phyloP scores from a whole-genome alignment of 1,139 yeast species.

The Torulaspora pretoriensis region DNA sequence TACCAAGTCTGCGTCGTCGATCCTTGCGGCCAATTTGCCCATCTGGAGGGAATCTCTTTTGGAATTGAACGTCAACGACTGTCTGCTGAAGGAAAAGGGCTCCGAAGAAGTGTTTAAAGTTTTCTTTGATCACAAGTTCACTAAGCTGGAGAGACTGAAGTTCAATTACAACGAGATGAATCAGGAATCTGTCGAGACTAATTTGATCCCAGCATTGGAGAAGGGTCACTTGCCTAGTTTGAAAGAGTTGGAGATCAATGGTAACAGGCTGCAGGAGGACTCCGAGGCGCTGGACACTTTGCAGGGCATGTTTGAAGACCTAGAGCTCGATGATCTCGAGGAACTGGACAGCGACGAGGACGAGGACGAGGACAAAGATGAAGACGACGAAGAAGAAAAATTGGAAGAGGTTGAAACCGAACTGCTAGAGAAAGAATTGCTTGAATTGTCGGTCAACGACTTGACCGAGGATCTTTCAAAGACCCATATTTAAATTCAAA shows the following conservation, averaged over 20 bases:
- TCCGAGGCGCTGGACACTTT: conserved; percentile 54
- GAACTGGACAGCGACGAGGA: conserved; percentile 84
- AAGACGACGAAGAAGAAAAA: conserved; percentile 53
- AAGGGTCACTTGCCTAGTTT: conserved; percentile 56
- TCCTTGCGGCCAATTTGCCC: conserved; percentile 57
- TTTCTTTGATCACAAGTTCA: conserved; percentile 41
- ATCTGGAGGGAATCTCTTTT: conserved; percentile 52
- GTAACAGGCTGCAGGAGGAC: conserved; percentile 86
- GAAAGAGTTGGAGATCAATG: conserved; percentile 74
- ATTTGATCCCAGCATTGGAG: conserved; percentile 51
- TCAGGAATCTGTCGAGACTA: conserved; percentile 49
- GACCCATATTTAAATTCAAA: conserved; percentile 40
- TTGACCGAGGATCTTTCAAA: conserved; percentile 57
- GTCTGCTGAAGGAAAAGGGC: conserved; percentile 78
- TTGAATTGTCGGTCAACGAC: conserved; percentile 47
- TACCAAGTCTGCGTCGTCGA: conserved; percentile 75
- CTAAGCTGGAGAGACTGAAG: conserved; percentile 53
- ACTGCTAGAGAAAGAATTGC: conserved; percentile 58
- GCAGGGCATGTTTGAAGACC: conserved; percentile 58
- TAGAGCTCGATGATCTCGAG: conserved; percentile 90
- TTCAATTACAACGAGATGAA: conserved; percentile 90
- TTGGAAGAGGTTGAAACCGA: conserved; percentile 52
- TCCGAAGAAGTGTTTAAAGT: conserved; percentile 51
- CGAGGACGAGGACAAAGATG: conserved; percentile 56
- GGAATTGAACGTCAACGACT: conserved; percentile 85